Evolutionary conservation across 1,284 basidiomycete genomes (phyloP).

Genomic region (Papiliotrema fonsecae): DNA sequence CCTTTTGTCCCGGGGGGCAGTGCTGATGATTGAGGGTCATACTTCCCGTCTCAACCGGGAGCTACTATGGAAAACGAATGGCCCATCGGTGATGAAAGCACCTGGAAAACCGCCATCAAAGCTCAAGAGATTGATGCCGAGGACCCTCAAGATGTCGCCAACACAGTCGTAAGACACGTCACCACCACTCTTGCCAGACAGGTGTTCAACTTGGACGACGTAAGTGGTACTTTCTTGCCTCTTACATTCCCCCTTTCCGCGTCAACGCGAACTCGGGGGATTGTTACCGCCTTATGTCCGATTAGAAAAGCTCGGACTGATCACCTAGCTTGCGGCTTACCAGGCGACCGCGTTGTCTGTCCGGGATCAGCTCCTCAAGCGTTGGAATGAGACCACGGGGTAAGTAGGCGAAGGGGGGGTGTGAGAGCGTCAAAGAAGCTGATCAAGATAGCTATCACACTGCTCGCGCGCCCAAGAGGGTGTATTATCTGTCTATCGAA

Average conservation of each 20-base stretch:
- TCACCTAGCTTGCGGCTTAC: constrained; percentile 45
- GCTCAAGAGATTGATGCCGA: constrained; percentile 31
- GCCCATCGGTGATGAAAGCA: constrained; percentile 74
- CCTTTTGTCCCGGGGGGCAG: not conserved
- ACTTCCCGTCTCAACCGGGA: constrained; percentile 54
- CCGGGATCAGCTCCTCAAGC: constrained; percentile 69
- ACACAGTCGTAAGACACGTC: constrained; percentile 71
- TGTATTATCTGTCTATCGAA: constrained; percentile 81
- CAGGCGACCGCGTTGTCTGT: constrained; percentile 58
- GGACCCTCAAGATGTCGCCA: constrained; percentile 60
- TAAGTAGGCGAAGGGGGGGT: too few species aligned
- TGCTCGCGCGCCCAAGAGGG: constrained; percentile 49
- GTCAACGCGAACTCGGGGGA: too few species aligned
- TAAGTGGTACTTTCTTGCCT: constrained; percentile 49
- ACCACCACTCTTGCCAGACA: constrained; percentile 82
- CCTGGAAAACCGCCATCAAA: constrained; percentile 62
- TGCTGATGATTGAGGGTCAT: constrained; percentile 29
- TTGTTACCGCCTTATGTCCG: too few species aligned
- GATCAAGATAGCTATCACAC: constrained; percentile 37
- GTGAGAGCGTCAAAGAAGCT: not conserved
- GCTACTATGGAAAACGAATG: constrained; percentile 66
- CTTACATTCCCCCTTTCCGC: too few species aligned
- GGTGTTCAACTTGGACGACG: constrained; percentile 76
- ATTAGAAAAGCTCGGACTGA: not conserved
- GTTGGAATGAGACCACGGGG: constrained; percentile 48